A percentile compares a stretch with the other conserved stretches of the same genome.
Conservation (phyloP, 352 stramenopile species). For the Globisporangium echinulatum region DNA sequence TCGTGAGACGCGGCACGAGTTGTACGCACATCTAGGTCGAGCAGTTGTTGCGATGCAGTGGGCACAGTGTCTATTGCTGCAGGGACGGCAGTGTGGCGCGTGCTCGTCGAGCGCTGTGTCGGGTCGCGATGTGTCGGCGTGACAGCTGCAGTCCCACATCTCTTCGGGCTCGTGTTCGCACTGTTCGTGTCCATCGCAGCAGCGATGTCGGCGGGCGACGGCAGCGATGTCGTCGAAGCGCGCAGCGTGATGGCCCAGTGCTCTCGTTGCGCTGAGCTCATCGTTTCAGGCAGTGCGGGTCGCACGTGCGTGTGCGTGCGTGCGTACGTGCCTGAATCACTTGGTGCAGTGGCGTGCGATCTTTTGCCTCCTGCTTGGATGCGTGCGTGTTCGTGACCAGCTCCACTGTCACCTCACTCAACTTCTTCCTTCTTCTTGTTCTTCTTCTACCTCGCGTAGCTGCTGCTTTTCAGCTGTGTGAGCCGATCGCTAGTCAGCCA, state of each 20-base stretch:
- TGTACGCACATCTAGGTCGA: slow-evolving; percentile 4
- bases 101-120: neutral
- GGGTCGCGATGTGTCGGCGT: neutral
- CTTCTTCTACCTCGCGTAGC: neutral
- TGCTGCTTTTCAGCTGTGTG: no score
- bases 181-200: neutral
- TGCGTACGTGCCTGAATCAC: neutral
- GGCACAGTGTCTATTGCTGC: neutral
- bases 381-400: neutral
- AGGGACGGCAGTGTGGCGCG: no score
- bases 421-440: neutral
- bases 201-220: neutral
- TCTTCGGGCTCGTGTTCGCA: neutral
- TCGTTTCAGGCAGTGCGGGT: no score
- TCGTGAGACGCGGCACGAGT: neutral
- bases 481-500: no score
- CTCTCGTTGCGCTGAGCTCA: neutral
- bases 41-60: slow-evolving; percentile 1
- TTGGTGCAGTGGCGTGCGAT: neutral
- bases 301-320: neutral
- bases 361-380: neutral
- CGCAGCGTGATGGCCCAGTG: neutral
- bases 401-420: no score
- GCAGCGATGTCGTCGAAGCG: neutral
- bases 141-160: neutral